These are phyloP conservation scores for Dendrocalamus latiflorus DNA, from an alignment of 202 grass and related monocot genomes.

Conservation along the genomic window DNA sequence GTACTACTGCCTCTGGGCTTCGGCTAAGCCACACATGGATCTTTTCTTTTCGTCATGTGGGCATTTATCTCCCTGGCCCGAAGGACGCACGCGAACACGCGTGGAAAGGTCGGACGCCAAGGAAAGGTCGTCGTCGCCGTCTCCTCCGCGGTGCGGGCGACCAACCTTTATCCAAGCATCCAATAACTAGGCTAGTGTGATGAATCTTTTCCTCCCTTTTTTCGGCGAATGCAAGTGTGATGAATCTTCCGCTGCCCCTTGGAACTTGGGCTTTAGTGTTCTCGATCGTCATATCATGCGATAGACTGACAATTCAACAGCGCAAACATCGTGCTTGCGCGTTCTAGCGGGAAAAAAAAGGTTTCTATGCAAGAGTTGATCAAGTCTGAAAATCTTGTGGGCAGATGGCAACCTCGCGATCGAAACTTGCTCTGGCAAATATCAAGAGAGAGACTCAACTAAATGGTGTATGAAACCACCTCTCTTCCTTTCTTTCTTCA, in stretches of 20 bases:
- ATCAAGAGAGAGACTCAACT: not conserved
- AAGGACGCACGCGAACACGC: not conserved
- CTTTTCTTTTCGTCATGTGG: not conserved
- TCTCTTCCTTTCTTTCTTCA: no score
- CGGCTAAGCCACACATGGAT: no score
- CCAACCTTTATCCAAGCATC: not conserved
- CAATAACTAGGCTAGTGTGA: not conserved
- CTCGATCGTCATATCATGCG: not conserved
- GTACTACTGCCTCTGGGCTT: not conserved
- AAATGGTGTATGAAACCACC: not conserved
- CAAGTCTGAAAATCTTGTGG: no score
- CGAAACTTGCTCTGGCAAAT: not conserved
- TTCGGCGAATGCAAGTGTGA: no score
- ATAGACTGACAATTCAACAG: not conserved
- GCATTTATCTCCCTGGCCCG: not conserved
- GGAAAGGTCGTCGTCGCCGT: not conserved
- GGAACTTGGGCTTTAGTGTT: not conserved
- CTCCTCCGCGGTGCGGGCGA: not conserved
- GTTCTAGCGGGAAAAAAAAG: no score
- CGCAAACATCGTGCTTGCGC: not conserved
- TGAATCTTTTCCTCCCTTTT: no score
- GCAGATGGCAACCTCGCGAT: not conserved
- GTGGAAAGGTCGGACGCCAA: not conserved
- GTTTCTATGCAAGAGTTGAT: not conserved
- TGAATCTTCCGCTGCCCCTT: not conserved